These are phyloP conservation scores for Neopestalotiopsis clavispora DNA, from an alignment of 2,329 filamentous ascomycete genomes.

Conservation along the genomic window DNA sequence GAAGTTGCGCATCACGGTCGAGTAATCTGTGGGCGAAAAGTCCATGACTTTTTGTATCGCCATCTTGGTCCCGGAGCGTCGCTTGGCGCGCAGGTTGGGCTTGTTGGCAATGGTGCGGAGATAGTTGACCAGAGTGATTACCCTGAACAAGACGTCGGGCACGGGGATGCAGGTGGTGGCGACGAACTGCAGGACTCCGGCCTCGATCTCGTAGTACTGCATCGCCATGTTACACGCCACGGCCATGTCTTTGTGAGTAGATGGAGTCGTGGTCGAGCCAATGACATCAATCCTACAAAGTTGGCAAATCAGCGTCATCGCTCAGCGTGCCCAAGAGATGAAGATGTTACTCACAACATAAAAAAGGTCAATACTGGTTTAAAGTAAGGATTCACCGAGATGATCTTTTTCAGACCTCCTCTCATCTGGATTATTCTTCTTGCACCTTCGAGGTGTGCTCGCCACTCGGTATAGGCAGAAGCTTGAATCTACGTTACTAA, in stretches of 20 bases:
- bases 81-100: neutral
- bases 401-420: slow-evolving; percentile 20
- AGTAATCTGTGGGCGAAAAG: slow-evolving; percentile 18
- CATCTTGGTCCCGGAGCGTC: slow-evolving; percentile 19
- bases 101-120: slow-evolving; percentile 15
- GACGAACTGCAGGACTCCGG: slow-evolving; percentile 16
- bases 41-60: slow-evolving; percentile 17
- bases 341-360: slow-evolving; percentile 15
- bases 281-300: slow-evolving; percentile 19
- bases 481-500: slow-evolving; percentile 20
- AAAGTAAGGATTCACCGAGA: slow-evolving; percentile 19
- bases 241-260: slow-evolving; percentile 19
- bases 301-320: neutral
- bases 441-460: slow-evolving; percentile 23
- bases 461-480: slow-evolving; percentile 21
- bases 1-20: slow-evolving; percentile 19
- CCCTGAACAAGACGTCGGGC: slow-evolving; percentile 20
- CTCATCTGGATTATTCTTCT: slow-evolving; percentile 20
- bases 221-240: slow-evolving; percentile 20
- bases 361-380: slow-evolving; percentile 20
- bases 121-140: slow-evolving; percentile 21
- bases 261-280: slow-evolving; percentile 19
- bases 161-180: slow-evolving; percentile 19
- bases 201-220: slow-evolving; percentile 21
- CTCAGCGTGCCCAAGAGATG: neutral